Percentiles rank a stretch among this genome's conserved stretches.
These are phyloP conservation scores for Paragyromitra xinjiangensis DNA, from an alignment of 495 filamentous ascomycete species.

Conservation along the genomic window DNA sequence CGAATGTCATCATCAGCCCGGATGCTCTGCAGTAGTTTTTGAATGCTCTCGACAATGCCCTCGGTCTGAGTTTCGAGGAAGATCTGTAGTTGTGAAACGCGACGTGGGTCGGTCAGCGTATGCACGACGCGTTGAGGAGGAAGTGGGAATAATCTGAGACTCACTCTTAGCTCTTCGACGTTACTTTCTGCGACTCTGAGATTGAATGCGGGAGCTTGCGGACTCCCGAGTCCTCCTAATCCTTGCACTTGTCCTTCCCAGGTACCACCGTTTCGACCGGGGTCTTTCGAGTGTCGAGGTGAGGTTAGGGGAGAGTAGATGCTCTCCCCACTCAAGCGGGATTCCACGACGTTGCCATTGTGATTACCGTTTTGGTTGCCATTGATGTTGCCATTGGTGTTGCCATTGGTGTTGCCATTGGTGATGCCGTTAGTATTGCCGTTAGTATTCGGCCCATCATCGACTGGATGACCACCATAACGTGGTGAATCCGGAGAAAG, in stretches of 20 bases:
- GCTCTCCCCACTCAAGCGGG: constrained; percentile 49
- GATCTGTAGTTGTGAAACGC: constrained; percentile 62
- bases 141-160: constrained; percentile 53
- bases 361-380: constrained; percentile 55
- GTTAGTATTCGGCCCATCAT: constrained; percentile 55
- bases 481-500: constrained; percentile 56
- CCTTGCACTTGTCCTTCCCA: constrained; percentile 36
- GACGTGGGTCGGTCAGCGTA: constrained; percentile 33
- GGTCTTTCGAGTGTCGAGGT: constrained; percentile 35
- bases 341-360: constrained; percentile 17
- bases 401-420: constrained; percentile 56
- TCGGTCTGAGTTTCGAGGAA: constrained; percentile 89
- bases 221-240: constrained; percentile 27
- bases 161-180: constrained; percentile 77
- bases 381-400: constrained; percentile 44
- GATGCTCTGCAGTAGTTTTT: constrained; percentile 80
- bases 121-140: constrained; percentile 53
- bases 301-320: constrained; percentile 51
- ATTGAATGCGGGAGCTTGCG: constrained; percentile 56
- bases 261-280: constrained; percentile 20
- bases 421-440: constrained; percentile 58
- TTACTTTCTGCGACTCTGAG: constrained; percentile 64
- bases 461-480: constrained; percentile 47
- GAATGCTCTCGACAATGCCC: constrained; percentile 80
- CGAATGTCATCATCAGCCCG: constrained; percentile 73